These are phyloP conservation scores for Camellia japonica DNA, from an alignment of 148 eudicot species.

Conservation along the genomic window DNA sequence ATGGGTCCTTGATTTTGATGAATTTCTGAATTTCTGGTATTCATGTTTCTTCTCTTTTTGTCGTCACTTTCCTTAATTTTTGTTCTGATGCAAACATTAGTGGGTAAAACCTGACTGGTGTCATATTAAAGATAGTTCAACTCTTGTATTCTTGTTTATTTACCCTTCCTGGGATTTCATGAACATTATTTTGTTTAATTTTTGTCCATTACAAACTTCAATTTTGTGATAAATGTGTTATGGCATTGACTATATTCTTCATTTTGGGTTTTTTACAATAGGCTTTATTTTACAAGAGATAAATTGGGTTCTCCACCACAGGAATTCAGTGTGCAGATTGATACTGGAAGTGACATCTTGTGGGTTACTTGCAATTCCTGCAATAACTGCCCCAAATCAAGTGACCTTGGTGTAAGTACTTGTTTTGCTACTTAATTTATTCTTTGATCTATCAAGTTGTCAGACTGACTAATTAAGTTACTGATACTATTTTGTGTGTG, in stretches of 20 bases:
- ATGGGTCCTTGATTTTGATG: neutral
- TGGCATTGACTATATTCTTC: too few species aligned
- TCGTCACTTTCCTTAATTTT: neutral
- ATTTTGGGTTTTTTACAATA: slow-evolving; percentile 13
- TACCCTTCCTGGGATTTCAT: neutral
- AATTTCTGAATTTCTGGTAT: neutral
- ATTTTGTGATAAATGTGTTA: neutral
- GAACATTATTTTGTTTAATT: neutral
- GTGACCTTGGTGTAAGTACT: too few species aligned
- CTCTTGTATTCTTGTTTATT: neutral
- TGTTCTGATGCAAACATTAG: neutral
- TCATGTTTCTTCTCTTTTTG: neutral
- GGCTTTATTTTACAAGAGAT: slow-evolving; percentile 43
- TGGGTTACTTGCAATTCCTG: too few species aligned
- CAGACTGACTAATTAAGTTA: too few species aligned
- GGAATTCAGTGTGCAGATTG: too few species aligned
- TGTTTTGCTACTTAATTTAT: too few species aligned
- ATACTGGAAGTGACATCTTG: too few species aligned
- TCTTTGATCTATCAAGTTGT: too few species aligned
- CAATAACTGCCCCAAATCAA: too few species aligned
- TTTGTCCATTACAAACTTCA: neutral
- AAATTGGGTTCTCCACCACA: too few species aligned
- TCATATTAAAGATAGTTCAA: neutral
- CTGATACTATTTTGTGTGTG: too few species aligned
- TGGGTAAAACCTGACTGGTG: neutral